Percentiles rank a stretch among this genome's conserved stretches.
Evolutionary conservation across 2,329 filamentous ascomycete genomes (phyloP).

Genomic region (Cercospora brassicicola): DNA sequence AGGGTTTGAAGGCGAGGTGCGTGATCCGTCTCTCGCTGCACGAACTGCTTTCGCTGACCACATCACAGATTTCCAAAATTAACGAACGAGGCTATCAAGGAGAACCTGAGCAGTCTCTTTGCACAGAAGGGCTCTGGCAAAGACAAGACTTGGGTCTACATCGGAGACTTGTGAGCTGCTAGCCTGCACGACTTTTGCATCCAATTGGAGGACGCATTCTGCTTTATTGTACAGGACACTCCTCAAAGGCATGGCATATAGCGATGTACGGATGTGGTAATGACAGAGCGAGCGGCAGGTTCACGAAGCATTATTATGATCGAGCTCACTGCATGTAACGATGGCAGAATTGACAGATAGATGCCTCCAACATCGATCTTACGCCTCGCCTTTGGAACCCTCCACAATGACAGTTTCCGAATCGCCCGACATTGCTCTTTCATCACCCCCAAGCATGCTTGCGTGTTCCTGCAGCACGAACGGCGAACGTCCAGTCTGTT

Average conservation of each 20-base stretch:
- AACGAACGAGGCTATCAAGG: constrained; percentile 68
- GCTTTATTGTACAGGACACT: background rate
- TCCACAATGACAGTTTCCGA: background rate
- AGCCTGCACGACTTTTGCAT: background rate
- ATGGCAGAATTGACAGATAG: background rate
- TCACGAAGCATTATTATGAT: background rate
- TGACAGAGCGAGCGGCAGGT: background rate
- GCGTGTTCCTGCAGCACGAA: constrained; percentile 21
- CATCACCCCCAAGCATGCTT: background rate
- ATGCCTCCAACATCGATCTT: background rate
- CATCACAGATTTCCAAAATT: constrained; percentile 63
- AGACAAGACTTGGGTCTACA: constrained; percentile 63
- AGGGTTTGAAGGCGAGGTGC: constrained; percentile 69
- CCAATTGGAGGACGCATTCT: too few relatives aligned
- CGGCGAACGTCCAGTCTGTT: constrained; percentile 18
- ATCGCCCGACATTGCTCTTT: background rate
- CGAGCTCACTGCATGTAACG: background rate
- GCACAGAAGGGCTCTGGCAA: constrained; percentile 61
- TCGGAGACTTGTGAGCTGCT: constrained; percentile 25
- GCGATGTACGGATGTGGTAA: background rate
- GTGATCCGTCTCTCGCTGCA: constrained; percentile 22
- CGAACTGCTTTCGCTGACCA: constrained; percentile 17
- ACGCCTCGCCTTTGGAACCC: background rate
- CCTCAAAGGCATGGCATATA: background rate
- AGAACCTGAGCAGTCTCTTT: constrained; percentile 67